Percentiles rank a stretch among this genome's conserved stretches.
Evolutionary conservation across 305 asterid genomes (phyloP).

Genomic region (Fraxinus nigra): DNA sequence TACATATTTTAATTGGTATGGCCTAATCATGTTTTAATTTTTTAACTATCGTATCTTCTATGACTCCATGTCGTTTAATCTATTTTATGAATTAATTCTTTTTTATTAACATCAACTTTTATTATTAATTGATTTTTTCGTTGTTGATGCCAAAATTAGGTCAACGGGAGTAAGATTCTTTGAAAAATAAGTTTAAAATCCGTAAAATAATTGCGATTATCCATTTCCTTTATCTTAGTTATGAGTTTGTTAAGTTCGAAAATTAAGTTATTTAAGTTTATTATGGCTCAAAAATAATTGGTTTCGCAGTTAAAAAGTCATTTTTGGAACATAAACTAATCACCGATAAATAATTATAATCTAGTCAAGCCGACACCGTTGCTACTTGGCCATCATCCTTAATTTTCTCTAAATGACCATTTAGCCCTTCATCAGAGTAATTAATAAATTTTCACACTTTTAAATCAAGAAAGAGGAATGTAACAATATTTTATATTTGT

Average conservation of each 20-base stretch:
- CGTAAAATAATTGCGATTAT: neutral
- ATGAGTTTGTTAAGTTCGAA: neutral
- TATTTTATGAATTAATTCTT: neutral
- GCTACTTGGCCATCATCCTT: neutral
- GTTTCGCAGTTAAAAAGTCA: constrained; percentile 29
- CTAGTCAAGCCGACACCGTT: constrained; percentile 22
- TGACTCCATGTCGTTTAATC: neutral
- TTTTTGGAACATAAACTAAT: constrained; percentile 30
- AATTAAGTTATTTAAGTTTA: neutral
- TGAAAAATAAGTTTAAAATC: neutral
- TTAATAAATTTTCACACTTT: neutral
- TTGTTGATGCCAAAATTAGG: neutral
- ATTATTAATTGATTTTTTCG: neutral
- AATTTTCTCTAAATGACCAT: constrained; percentile 11
- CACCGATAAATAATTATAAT: constrained; percentile 16
- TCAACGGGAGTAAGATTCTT: neutral
- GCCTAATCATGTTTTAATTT: neutral
- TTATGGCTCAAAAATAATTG: neutral
- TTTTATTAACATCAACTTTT: neutral
- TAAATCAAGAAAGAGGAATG: neutral
- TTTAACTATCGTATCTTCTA: neutral
- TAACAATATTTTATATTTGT: neutral
- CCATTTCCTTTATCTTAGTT: neutral
- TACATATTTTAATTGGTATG: neutral
- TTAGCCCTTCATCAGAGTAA: neutral